Evolutionary conservation across 768 basidiomycete genomes (phyloP), one percentile per base, ranked within the genome.

Genomic region (Boletus subparvulus): DNA sequence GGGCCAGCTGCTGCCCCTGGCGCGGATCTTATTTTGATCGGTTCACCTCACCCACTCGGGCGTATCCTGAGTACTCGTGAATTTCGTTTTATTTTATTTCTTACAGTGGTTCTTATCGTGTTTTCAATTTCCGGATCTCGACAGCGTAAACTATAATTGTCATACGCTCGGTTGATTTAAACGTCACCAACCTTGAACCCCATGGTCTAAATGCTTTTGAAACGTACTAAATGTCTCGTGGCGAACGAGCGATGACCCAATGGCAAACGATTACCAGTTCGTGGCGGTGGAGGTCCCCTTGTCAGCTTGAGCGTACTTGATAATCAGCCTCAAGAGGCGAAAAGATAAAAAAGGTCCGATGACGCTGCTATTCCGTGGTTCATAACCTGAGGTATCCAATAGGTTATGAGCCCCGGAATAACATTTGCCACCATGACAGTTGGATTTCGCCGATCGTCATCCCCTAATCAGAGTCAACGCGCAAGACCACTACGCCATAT

Each of bases 351-450:
- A 56, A 42, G 54, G 4, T 40, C 47, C 30, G 49, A 62, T 59
- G 60, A 65, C 57, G 48, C 49, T 1, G 43, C 40, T 54, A 55
- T 61, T 64, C 55, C 61, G 50, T 28, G 45, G 56, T 45, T 52
- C 61, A 66, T 66, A 51, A 50, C 33, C 47, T 36, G 8, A 24
- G 44, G 32, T 32, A 32, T n/a, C 0, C 54, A 26, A 47, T 0
- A 65, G 67, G 64, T 66, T 64, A 69, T 67, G 66, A 69, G 66
- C 62, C 66, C 62, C 16, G 66, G 46, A 62, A 67, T 62, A 58
- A 21, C 40, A 39, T 40, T 8, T 54, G 58, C 60, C 65, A 67
- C 50, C 50, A 37, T 1, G 51, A n/a, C 14, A 52, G 42, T 41
- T 58, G 40, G 60, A 62, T 59, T 52, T 53, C 43, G 30, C 39